phyloP scores from a whole-genome alignment of 2,329 filamentous ascomycete species.

The Fusarium drepaniforme region DNA sequence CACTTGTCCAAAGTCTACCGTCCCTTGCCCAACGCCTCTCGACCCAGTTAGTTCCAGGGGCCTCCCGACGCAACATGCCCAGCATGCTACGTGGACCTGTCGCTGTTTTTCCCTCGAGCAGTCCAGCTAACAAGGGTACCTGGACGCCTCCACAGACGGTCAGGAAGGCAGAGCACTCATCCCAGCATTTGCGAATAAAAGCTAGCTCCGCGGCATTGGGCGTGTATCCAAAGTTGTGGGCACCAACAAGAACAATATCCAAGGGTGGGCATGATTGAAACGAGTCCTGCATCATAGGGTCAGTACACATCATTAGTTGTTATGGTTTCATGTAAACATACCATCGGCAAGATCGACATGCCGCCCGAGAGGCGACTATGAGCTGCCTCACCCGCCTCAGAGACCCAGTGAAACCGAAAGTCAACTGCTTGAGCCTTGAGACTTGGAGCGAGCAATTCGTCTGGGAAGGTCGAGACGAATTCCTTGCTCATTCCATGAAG shows the following conservation, averaged over 20 bases:
- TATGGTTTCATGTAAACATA: background rate
- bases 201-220: constrained; percentile 49
- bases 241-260: constrained; percentile 57
- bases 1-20: constrained; percentile 53
- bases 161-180: constrained; percentile 52
- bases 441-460: constrained; percentile 12
- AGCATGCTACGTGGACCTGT: constrained; percentile 51
- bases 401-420: constrained; percentile 51
- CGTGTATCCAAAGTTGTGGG: constrained; percentile 45
- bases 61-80: constrained; percentile 37
- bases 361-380: constrained; percentile 40
- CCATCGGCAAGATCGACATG: constrained; percentile 47
- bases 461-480: constrained; percentile 35
- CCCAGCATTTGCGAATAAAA: constrained; percentile 52
- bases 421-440: constrained; percentile 42
- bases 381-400: constrained; percentile 33
- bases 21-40: constrained; percentile 52
- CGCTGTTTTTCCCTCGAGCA: constrained; percentile 53
- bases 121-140: constrained; percentile 48
- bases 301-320: fast-evolving
- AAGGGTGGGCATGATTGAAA: constrained; percentile 54
- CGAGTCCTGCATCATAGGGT: constrained; percentile 46
- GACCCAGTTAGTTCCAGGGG: constrained; percentile 52
- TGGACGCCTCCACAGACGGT: constrained; percentile 54
- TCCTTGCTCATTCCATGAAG: constrained; percentile 35